A percentile compares a stretch with the other conserved stretches of the same genome.
Evolutionary conservation across 1,139 yeast genomes (phyloP).

Genomic region (Pichia terricola): DNA sequence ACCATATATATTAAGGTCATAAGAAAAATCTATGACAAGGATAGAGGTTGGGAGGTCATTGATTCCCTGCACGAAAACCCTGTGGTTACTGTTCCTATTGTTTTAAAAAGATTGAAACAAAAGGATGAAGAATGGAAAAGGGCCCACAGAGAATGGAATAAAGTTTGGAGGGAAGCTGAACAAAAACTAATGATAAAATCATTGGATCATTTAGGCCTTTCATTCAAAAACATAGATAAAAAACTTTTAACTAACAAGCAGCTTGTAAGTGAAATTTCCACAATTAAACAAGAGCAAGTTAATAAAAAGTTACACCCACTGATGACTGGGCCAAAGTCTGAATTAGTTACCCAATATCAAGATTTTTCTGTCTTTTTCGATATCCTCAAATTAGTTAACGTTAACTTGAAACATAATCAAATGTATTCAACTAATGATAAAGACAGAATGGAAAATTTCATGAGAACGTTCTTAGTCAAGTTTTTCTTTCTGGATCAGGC

Average conservation of each 20-base stretch:
- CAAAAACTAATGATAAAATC: constrained; percentile 91
- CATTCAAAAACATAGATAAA: constrained; percentile 94
- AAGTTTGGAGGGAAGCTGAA: constrained; percentile 97
- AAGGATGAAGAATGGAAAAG: constrained; percentile 99
- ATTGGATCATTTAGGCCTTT: constrained; percentile 87
- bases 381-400: constrained; percentile 56
- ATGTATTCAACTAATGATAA: constrained; percentile 77
- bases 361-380: constrained; percentile 70
- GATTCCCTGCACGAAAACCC: constrained; percentile 95
- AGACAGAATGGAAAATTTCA: constrained; percentile 59
- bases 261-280: constrained; percentile 81
- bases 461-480: constrained; percentile 58
- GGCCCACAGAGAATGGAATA: constrained; percentile 97
- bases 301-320: constrained; percentile 74
- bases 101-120: constrained; percentile 83
- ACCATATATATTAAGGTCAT: constrained; percentile 92
- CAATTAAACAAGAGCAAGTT: constrained; percentile 82
- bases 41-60: constrained; percentile 90
- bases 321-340: constrained; percentile 79
- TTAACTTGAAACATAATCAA: constrained; percentile 60
- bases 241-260: constrained; percentile 85
- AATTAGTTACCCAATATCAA: constrained; percentile 55
- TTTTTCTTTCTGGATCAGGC: constrained; percentile 49
- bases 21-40: constrained; percentile 86
- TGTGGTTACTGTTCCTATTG: constrained; percentile 89